Evolutionary conservation across 345 rosid species (phyloP).

Genomic region (Euphorbia peplus): DNA sequence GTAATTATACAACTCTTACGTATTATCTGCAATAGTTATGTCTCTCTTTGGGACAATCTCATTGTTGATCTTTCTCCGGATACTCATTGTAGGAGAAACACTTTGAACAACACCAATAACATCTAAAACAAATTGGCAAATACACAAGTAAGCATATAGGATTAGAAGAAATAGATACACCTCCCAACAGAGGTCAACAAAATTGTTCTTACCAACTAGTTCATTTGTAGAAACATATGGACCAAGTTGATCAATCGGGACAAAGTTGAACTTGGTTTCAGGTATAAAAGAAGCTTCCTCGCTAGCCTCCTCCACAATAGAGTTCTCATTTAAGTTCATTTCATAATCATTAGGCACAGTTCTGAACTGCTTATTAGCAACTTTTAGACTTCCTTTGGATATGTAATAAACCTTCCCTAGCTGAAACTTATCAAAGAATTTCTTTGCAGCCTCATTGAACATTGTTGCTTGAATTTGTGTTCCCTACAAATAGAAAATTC

Average conservation of each 20-base stretch:
- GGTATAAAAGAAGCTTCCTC: slow-evolving; percentile 65
- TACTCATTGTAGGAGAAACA: slow-evolving; percentile 73
- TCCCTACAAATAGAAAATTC: slow-evolving; percentile 42
- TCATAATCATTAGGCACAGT: slow-evolving; percentile 91
- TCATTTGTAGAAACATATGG: slow-evolving; percentile 62
- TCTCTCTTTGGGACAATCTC: slow-evolving; percentile 82
- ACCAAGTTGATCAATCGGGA: slow-evolving; percentile 79
- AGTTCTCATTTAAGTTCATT: slow-evolving; percentile 82
- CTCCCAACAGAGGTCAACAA: background rate
- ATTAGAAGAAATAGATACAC: no score
- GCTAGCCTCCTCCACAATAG: slow-evolving; percentile 79
- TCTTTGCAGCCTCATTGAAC: slow-evolving; percentile 91
- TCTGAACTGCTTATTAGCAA: slow-evolving; percentile 89
- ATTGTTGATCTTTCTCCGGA: slow-evolving; percentile 73
- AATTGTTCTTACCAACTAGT: slow-evolving; percentile 58
- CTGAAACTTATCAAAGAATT: slow-evolving; percentile 67
- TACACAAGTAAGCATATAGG: background rate
- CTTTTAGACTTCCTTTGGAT: slow-evolving; percentile 71
- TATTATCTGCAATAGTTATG: slow-evolving; percentile 73
- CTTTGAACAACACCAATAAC: slow-evolving; percentile 84
- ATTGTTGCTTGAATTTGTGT: slow-evolving; percentile 94
- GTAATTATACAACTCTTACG: slow-evolving; percentile 34
- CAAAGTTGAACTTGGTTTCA: slow-evolving; percentile 76
- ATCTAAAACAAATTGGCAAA: slow-evolving; percentile 32
- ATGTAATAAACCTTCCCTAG: slow-evolving; percentile 85